phyloP scores from a whole-genome alignment of 2,329 filamentous ascomycete species.

The Aspergillus quadrilineatus region DNA sequence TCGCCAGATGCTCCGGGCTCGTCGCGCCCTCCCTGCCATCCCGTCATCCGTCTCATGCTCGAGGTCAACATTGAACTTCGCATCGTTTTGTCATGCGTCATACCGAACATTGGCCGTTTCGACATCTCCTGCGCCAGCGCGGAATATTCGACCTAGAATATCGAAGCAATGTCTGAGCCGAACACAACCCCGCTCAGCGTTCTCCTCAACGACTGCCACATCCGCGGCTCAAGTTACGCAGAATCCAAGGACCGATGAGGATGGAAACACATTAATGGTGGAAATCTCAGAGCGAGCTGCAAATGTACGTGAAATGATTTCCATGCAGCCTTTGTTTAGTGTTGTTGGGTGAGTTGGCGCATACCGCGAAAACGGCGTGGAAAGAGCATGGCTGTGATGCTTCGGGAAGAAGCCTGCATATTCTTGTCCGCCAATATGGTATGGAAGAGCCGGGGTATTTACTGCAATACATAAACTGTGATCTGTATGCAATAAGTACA shows the following conservation, averaged over 20 bases:
- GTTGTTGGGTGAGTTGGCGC: background rate
- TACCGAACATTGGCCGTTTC: constrained; percentile 16
- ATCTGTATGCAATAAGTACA: constrained; percentile 25
- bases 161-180: background rate
- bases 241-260: constrained; percentile 77
- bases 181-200: constrained; percentile 25
- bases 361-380: constrained; percentile 1
- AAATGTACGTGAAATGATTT: constrained; percentile 55
- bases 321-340: background rate
- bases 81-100: constrained; percentile 28
- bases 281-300: constrained; percentile 82
- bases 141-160: background rate
- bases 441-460: background rate
- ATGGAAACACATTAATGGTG: constrained; percentile 79
- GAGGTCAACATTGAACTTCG: constrained; percentile 24
- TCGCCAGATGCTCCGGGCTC: constrained; percentile 26
- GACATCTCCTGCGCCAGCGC: background rate
- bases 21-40: constrained; percentile 19
- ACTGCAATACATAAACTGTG: constrained; percentile 18
- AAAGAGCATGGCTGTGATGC: background rate
- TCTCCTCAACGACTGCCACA: constrained; percentile 36
- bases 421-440: background rate
- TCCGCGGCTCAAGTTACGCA: constrained; percentile 45
- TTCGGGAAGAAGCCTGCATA: background rate
- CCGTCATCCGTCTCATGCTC: constrained; percentile 22